These are phyloP conservation scores for Picea mariana DNA, from an alignment of 83 land plant genomes.

Conservation along the genomic window DNA sequence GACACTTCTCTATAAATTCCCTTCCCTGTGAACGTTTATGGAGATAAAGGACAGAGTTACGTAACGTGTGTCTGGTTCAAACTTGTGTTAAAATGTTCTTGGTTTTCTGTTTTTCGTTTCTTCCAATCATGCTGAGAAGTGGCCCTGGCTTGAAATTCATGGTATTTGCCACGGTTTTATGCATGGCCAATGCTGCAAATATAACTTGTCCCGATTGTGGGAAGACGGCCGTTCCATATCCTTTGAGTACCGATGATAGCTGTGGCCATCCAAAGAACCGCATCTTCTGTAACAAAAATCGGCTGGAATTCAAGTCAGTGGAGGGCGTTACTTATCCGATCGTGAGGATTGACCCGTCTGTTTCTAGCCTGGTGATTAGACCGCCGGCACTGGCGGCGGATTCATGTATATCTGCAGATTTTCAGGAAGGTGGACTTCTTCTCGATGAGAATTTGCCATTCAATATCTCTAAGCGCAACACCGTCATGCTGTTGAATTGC, in stretches of 20 bases:
- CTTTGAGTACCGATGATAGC: constrained; percentile 34
- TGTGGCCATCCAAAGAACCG: constrained; percentile 48
- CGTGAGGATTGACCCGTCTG: constrained; percentile 26
- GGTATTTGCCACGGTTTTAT: background rate
- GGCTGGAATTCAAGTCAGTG: constrained; percentile 24
- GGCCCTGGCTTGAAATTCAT: background rate
- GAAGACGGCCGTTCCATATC: constrained; percentile 38
- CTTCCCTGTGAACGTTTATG: too few species aligned
- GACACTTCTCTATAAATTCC: too few species aligned
- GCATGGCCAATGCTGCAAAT: background rate
- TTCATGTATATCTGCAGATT: constrained; percentile 38
- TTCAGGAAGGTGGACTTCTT: constrained; percentile 27
- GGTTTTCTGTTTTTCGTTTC: too few species aligned
- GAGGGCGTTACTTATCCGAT: constrained; percentile 27
- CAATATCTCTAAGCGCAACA: constrained; percentile 48
- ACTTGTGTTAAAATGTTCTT: too few species aligned
- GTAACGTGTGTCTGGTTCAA: too few species aligned
- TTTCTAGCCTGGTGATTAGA: constrained; percentile 27
- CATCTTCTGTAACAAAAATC: constrained; percentile 30
- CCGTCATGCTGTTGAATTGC: constrained; percentile 57
- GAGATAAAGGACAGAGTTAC: too few species aligned
- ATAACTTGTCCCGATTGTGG: constrained; percentile 33
- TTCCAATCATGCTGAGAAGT: too few species aligned
- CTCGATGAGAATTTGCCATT: constrained; percentile 39
- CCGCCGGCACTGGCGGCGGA: constrained; percentile 16